These are phyloP conservation scores for Hylodesmum podocarpum DNA, from an alignment of 306 rosid genomes.

Conservation along the genomic window DNA sequence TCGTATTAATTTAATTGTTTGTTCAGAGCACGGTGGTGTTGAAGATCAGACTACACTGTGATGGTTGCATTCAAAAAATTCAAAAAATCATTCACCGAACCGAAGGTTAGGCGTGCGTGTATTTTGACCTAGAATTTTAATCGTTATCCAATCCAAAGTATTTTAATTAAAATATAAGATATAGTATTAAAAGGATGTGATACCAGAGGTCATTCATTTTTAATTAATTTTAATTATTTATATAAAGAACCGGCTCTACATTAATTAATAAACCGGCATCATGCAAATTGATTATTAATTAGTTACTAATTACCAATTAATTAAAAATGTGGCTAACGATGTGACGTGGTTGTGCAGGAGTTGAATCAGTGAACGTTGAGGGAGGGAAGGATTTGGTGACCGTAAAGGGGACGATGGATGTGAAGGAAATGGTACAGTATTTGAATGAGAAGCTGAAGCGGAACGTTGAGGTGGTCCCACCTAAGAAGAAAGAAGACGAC, in stretches of 20 bases:
- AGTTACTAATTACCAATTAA: no score
- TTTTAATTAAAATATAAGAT: background rate
- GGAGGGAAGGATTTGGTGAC: conserved; percentile 62
- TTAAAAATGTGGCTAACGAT: background rate
- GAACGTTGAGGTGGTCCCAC: conserved; percentile 64
- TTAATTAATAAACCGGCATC: background rate
- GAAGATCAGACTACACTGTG: conserved; percentile 84
- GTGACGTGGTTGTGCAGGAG: conserved; percentile 49
- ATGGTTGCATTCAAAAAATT: conserved; percentile 75
- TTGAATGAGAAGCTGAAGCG: conserved; percentile 54
- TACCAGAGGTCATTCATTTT: background rate
- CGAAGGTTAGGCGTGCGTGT: conserved; percentile 46
- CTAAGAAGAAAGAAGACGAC: conserved; percentile 54
- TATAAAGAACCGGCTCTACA: no score
- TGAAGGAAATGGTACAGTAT: conserved; percentile 47
- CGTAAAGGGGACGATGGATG: conserved; percentile 67
- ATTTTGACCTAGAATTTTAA: conserved; percentile 17
- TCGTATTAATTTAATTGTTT: background rate
- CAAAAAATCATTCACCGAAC: conserved; percentile 45
- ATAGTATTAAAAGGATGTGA: background rate
- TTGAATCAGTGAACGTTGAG: conserved; percentile 55
- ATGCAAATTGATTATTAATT: background rate
- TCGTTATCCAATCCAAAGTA: background rate
- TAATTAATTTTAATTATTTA: no score
- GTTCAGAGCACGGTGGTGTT: conserved; percentile 66